Evolutionary conservation across 192 early-diverging fungal species (phyloP).

Genomic region (Podila epicladia): DNA sequence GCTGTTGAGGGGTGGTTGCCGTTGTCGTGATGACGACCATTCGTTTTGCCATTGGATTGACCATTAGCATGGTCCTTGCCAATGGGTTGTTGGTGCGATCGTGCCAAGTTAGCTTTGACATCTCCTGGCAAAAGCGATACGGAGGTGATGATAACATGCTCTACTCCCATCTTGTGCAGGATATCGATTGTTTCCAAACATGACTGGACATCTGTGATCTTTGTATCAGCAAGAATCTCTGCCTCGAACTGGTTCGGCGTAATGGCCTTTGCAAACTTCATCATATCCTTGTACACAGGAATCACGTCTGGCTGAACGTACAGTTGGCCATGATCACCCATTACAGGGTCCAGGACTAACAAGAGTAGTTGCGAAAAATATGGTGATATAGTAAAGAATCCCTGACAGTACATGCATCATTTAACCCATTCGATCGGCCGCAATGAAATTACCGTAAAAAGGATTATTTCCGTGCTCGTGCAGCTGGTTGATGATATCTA

Average conservation of each 20-base stretch:
- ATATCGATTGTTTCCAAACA: constrained; percentile 65
- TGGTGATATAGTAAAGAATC: too few relatives aligned
- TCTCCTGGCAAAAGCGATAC: constrained; percentile 52
- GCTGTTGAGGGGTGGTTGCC: background rate
- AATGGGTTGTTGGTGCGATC: background rate
- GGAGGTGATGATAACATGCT: constrained; percentile 85
- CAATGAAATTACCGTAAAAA: constrained; percentile 57
- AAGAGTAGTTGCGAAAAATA: background rate
- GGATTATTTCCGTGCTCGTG: constrained; percentile 51
- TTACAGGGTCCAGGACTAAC: constrained; percentile 84
- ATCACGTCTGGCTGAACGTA: constrained; percentile 87
- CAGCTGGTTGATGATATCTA: constrained; percentile 63
- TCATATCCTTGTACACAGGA: constrained; percentile 75
- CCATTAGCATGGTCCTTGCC: background rate
- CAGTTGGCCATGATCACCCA: constrained; percentile 87
- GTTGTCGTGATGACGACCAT: background rate
- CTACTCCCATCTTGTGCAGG: constrained; percentile 74
- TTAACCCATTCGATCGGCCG: too few relatives aligned
- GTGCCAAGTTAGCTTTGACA: constrained; percentile 2
- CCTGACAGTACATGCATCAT: background rate
- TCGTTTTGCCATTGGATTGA: background rate
- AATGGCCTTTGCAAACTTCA: constrained; percentile 76
- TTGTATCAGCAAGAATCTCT: constrained; percentile 71
- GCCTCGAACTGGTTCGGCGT: constrained; percentile 95
- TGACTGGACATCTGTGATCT: constrained; percentile 58